Base-by-base conservation (phyloP, 2,329 filamentous ascomycete genomes). In the Ophiocordyceps australis region DNA sequence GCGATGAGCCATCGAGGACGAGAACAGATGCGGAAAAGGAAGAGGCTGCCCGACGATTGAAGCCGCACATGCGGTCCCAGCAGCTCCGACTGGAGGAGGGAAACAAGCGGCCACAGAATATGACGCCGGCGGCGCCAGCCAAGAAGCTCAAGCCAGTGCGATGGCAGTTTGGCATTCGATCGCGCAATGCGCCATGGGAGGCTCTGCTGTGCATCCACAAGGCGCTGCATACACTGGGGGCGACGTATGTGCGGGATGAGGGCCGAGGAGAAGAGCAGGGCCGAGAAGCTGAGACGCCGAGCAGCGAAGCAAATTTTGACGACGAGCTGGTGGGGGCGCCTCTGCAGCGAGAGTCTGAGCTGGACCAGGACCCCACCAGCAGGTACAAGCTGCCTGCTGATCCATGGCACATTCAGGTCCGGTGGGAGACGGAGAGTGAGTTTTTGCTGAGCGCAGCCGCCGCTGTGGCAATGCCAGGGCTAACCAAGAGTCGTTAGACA, bases 101-200 rank as follows among this genome's bases (percentile, higher is more conserved):
- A 29, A 65, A 43, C 43, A 66, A 54, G 35, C 59, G 67, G 20
- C 70, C 70, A 4, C 65, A 71, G 30, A 60, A 62, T 13, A 62
- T 75, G 55, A 75, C 70, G 3, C 69, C 68, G 1, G 64, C 73
- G 24, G 53, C 60, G 26, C 68, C 72, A 3, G 48, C 59, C 4
- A 82, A 79, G 55, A 83, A 80, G 47, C 54, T 62, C 5, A 83
- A 80, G 42, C 78, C 78, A 2, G 80, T 85, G 11, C 81, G 86
- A 36, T 98, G 89, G 89, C 89, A 98, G 47, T 98, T 98, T 45
- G 89, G 89, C 29, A 98, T 98, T 33, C 71, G 89, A 20, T 93
- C 82, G 23, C 73, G 89, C 25, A 98, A 95, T 42, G 78, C 82
- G 29, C 89, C 89, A 1, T 82, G 85, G 40, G 89, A 98, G 48